Evolutionary conservation across 2,329 filamentous ascomycete species (phyloP).

Genomic region (Botrytis deweyae): DNA sequence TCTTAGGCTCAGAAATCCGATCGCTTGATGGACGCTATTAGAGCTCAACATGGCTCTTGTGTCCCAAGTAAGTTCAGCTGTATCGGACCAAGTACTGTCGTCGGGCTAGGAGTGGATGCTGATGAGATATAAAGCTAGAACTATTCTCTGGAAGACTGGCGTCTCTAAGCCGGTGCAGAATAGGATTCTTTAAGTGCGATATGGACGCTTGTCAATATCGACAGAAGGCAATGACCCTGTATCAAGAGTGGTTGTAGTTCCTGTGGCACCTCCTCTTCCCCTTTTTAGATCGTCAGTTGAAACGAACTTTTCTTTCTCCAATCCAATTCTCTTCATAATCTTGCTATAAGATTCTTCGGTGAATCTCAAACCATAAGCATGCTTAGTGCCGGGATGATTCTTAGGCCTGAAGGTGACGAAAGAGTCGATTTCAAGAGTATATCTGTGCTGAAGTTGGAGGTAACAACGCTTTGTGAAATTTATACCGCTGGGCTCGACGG

Average conservation of each 20-base stretch:
- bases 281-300: neutral
- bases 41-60: neutral
- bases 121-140: neutral
- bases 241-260: neutral
- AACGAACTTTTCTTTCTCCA: neutral
- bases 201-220: neutral
- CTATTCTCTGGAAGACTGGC: neutral
- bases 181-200: neutral
- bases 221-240: neutral
- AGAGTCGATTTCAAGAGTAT: neutral
- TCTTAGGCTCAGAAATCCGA: too few species aligned
- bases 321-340: neutral
- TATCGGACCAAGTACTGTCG: neutral
- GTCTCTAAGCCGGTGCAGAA: neutral
- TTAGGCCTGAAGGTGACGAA: neutral
- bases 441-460: neutral
- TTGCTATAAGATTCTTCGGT: neutral
- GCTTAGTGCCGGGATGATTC: neutral
- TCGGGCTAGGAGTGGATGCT: neutral
- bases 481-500: neutral
- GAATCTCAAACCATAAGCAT: neutral
- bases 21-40: neutral
- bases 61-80: neutral
- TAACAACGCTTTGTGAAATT: conserved; percentile 1
- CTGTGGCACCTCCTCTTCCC: neutral